Conservation (phyloP, 148 eudicot species). For the Fallopia convolvulus region DNA sequence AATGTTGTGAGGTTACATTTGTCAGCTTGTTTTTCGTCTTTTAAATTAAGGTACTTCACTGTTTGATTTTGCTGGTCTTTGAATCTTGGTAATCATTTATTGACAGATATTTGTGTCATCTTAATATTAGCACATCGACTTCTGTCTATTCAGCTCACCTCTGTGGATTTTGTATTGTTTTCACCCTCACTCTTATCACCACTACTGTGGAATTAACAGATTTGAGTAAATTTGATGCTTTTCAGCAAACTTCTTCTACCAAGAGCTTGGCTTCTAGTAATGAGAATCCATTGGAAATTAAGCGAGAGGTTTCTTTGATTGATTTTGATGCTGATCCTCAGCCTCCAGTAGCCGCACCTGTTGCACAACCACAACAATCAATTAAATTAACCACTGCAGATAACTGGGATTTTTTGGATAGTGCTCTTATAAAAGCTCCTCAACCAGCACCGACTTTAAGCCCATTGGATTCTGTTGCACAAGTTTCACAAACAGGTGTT, state of each 20-base stretch:
- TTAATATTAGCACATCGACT: neutral
- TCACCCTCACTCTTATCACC: neutral
- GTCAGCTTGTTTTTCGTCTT: neutral
- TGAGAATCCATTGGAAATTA: conserved; percentile 56
- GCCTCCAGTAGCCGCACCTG: conserved; percentile 40
- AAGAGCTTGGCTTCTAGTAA: conserved; percentile 83
- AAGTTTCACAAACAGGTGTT: conserved; percentile 27
- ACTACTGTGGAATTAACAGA: neutral
- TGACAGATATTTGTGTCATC: neutral
- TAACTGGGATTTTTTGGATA: conserved; percentile 84
- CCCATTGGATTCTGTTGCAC: conserved; percentile 40
- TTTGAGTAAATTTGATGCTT: neutral
- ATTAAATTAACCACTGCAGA: conserved; percentile 35
- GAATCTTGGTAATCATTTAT: neutral
- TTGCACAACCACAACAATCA: conserved; percentile 32
- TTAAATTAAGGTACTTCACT: neutral
- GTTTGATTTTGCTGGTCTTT: neutral
- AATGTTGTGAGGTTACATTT: too few species aligned
- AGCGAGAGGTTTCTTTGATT: conserved; percentile 60
- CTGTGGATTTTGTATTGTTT: neutral
- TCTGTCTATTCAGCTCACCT: neutral
- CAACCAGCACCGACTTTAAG: conserved; percentile 39
- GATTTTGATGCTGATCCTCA: conserved; percentile 80
- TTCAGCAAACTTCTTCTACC: conserved; percentile 81
- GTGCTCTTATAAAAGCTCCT: conserved; percentile 27